Evolutionary conservation across 805 yeast genomes (phyloP), one percentile per base, ranked within the genome.

Genomic region (Myxozyma neotropica): DNA sequence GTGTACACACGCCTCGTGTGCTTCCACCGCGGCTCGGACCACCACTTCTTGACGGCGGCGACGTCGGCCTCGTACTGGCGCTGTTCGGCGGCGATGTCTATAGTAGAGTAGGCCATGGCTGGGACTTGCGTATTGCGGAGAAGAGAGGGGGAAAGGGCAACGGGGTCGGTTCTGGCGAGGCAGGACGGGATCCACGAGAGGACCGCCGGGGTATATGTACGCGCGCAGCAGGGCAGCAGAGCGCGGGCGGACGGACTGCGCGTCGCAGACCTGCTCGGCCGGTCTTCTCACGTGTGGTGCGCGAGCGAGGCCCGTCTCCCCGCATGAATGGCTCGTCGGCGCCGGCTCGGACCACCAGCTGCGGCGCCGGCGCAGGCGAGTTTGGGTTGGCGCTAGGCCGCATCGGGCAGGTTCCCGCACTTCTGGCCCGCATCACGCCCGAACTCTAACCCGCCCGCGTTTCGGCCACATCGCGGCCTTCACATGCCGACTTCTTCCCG

Each of bases 1-100:
- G 89, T 74, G 78, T 93, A 93, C 71, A 86, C 87, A 73, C 99
- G 86, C 77, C 86, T 89, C 68, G 96, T 88, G 69, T 86, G 83
- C 58, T 75, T 78, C 97, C 97, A 93, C 74, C 98, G 88, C 64
- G 97, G 95, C 72, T 86, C 82, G 7, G 88, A 71, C 98, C 98
- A 93, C 98, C 98, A 93, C 71, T 83, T 71, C 65, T 86, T 83
- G 71, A 93, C 85, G 40, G 84, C 88, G 38, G 81, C 79, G 59
- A 89, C 87, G 72, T 90, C 91, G 46, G 78, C 74, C 70, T 85
- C 83, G 81, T 78, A 88, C 69, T 75, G 78, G 61, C 73, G 74
- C 71, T 88, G 89, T 75, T 88, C 94, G 65, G 79, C 78, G 67
- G 82, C 77, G 44, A 83, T 68, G 72, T 84, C 80, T 59, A 86